Base-by-base conservation (phyloP, 2,329 filamentous ascomycete species). In the Colletotrichum incanum region DNA sequence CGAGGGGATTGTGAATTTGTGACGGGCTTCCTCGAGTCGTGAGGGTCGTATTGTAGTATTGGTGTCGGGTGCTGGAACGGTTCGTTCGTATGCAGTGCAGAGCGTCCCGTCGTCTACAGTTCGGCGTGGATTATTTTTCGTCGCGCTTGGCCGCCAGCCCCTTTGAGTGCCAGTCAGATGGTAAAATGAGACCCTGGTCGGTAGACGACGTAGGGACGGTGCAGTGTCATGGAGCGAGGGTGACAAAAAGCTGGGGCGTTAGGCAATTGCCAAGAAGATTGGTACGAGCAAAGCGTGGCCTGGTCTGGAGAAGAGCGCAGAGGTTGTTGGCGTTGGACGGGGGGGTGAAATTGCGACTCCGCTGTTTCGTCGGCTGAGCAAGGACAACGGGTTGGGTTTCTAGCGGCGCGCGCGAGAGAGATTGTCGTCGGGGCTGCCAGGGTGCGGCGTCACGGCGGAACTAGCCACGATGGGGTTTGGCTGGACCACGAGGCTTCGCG, bases 281-380 rank as follows among this genome's bases (percentile, higher is more conserved):
- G 45, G 45, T 31, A 50, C 41, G 60, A 67, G 43, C 67, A 45
- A 65, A 34, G 67, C 45, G 67, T 61, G 55, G 60, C 49, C 49
- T 41, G 61, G 59, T 69, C 60, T 62, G 67, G 67, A 71, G 56
- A 58, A 52, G 14, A 65, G 50, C 45, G 49, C 43, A 39, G 26
- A 39, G 45, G 61, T 31, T 55, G 47, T 28, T 37, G 67, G 67
- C 62, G 59, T 65, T 45, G 54, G 67, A 62, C 60, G 28, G 60
- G 67, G 71, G 71, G 60, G 49, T 62, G 60, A 71, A 71, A 73
- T 73, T 73, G 67, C 71, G 71, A 73, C 71, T 71, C 67, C 67
- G 69, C 69, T 72, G 66, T 73, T 70, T 66, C 71, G 60, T 65
- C 71, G 71, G 66, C 66, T 72, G 66, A 61, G 56, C 60, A 62